A percentile compares a stretch with the other conserved stretches of the same genome.
Conservation (phyloP, 176 grass and related monocot species). For the Cenchrus americanus region DNA sequence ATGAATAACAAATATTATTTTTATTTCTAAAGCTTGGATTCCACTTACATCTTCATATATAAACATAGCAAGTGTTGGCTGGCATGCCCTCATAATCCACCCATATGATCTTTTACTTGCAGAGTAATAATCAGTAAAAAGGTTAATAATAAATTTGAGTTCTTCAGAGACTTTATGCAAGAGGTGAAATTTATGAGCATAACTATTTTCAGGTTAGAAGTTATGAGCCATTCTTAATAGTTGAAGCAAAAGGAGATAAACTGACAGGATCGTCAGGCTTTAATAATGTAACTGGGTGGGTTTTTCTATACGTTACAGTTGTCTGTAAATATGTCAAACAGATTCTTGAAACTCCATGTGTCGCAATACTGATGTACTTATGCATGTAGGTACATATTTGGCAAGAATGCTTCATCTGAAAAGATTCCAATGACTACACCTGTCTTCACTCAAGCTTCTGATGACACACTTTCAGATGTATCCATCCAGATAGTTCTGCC, state of each 20-base stretch:
- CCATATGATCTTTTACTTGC: neutral
- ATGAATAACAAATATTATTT: neutral
- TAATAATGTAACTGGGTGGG: conserved; percentile 87
- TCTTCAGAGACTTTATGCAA: conserved; percentile 3
- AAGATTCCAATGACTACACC: conserved; percentile 97
- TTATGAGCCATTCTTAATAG: conserved; percentile 76
- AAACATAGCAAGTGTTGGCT: neutral
- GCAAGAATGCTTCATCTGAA: conserved; percentile 82
- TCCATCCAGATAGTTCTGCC: conserved; percentile 86
- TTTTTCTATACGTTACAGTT: conserved; percentile 18
- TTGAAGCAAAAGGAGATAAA: conserved; percentile 90
- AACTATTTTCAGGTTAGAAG: conserved; percentile 70
- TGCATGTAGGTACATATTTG: conserved; percentile 89
- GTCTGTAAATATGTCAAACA: neutral
- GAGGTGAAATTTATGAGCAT: conserved; percentile 23
- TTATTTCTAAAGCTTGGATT: neutral
- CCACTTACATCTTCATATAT: neutral
- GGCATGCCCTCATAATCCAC: conserved; percentile 14
- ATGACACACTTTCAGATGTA: conserved; percentile 80
- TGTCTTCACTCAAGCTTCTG: conserved; percentile 84
- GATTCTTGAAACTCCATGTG: neutral
- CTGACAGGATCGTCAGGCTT: conserved; percentile 92
- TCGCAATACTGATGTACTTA: conserved; percentile 20
- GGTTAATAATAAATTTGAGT: neutral
- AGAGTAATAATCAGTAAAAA: neutral